A percentile compares a stretch with the other conserved stretches of the same genome.
Evolutionary conservation across 2,329 filamentous ascomycete species (phyloP).

Genomic region (Xylariaceae sp.): DNA sequence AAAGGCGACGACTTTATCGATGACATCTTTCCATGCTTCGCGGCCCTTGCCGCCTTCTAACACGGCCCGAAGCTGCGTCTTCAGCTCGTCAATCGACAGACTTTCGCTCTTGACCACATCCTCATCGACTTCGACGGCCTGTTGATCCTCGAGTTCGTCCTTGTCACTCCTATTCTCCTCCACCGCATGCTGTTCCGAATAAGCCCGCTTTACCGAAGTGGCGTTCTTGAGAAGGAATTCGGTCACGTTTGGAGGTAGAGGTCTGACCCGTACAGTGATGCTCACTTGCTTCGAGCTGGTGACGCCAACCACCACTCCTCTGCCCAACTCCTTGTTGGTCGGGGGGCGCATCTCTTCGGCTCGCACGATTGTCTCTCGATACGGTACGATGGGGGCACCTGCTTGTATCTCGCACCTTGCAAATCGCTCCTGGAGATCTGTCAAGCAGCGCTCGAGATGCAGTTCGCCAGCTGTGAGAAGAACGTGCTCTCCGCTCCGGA

Average conservation of each 20-base stretch:
- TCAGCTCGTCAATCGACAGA: conserved; percentile 71
- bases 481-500: conserved; percentile 90
- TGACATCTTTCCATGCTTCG: conserved; percentile 70
- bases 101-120: conserved; percentile 55
- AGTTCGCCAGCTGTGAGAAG: conserved; percentile 89
- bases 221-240: conserved; percentile 80
- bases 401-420: conserved; percentile 92
- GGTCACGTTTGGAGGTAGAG: conserved; percentile 71
- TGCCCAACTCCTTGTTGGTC: conserved; percentile 76
- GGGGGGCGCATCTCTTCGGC: conserved; percentile 89
- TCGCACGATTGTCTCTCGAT: conserved; percentile 83
- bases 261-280: conserved; percentile 69
- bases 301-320: conserved; percentile 69
- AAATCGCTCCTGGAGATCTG: conserved; percentile 87
- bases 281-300: conserved; percentile 84
- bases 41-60: conserved; percentile 69
- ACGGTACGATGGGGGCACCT: conserved; percentile 90
- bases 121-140: conserved; percentile 45
- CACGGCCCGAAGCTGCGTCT: conserved; percentile 59
- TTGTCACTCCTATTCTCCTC: conserved; percentile 32
- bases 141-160: conserved; percentile 34
- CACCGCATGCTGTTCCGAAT: conserved; percentile 60
- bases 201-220: conserved; percentile 71
- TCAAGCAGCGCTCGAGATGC: conserved; percentile 88
- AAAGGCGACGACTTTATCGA: conserved; percentile 83